These are phyloP conservation scores for Parathielavia appendiculata DNA, from an alignment of 495 filamentous ascomycete species.

Conservation along the genomic window DNA sequence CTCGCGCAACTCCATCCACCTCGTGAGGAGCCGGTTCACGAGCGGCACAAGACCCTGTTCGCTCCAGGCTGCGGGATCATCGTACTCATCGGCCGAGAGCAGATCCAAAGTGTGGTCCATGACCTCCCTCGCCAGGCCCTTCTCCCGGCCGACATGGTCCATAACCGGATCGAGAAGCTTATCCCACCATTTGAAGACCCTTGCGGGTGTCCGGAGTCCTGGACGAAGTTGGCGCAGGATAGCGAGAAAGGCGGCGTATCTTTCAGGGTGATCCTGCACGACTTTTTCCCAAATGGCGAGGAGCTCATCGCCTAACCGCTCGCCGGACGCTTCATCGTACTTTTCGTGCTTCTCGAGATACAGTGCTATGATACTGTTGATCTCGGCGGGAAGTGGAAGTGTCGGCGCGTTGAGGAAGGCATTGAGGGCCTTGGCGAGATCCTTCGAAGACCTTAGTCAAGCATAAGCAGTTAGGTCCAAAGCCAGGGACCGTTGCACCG, in stretches of 20 bases:
- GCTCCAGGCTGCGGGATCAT: constrained; percentile 42
- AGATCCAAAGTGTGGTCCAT: constrained; percentile 50
- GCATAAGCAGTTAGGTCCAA: constrained; percentile 6
- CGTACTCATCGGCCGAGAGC: constrained; percentile 54
- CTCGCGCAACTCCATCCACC: constrained; percentile 56
- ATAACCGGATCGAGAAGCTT: constrained; percentile 55
- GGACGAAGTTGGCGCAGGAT: constrained; percentile 56
- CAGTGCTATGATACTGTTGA: constrained; percentile 50
- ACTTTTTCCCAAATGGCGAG: constrained; percentile 53
- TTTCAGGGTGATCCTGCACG: constrained; percentile 48
- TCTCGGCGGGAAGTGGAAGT: constrained; percentile 58
- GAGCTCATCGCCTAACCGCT: constrained; percentile 63
- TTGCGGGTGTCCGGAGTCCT: constrained; percentile 48
- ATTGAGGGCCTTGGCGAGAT: constrained; percentile 56
- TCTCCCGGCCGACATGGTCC: constrained; percentile 51
- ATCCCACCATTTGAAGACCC: constrained; percentile 62
- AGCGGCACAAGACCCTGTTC: constrained; percentile 42
- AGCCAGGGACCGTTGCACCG: background rate
- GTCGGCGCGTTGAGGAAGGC: constrained; percentile 46
- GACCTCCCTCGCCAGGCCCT: constrained; percentile 53
- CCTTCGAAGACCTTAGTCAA: constrained; percentile 44
- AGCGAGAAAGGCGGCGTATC: constrained; percentile 56
- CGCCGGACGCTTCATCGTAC: constrained; percentile 54
- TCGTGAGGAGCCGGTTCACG: constrained; percentile 49
- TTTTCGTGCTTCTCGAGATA: constrained; percentile 57